A percentile compares a stretch with the other conserved stretches of the same genome.
phyloP scores from a whole-genome alignment of 1,284 basidiomycete species.

The Austroboletus olivaceoglutinosus region DNA sequence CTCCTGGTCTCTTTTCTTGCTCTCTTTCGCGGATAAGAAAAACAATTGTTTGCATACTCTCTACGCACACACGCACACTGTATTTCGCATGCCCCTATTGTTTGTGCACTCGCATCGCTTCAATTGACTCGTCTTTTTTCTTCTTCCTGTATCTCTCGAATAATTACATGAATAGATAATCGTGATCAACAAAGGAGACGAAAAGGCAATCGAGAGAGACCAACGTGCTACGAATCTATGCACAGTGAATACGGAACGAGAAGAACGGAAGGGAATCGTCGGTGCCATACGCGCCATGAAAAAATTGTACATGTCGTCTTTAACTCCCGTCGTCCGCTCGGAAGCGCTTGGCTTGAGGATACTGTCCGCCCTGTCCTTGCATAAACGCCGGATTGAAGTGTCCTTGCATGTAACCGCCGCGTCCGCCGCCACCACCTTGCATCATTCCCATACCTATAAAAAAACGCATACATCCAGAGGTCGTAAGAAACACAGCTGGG shows the following conservation, averaged over 20 bases:
- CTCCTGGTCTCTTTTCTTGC: too few relatives aligned
- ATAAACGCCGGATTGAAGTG: constrained; percentile 76
- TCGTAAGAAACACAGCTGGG: constrained; percentile 44
- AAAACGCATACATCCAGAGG: constrained; percentile 28
- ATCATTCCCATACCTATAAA: constrained; percentile 52
- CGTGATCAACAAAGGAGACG: not conserved
- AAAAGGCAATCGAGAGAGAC: not conserved
- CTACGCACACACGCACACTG: too few relatives aligned
- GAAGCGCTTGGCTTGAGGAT: constrained; percentile 50
- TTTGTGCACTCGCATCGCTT: not conserved
- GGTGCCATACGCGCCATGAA: too few relatives aligned
- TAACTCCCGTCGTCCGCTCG: constrained; percentile 45
- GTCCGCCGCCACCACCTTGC: constrained; percentile 31
- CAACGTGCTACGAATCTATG: not conserved
- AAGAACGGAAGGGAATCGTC: not conserved
- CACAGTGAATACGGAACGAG: not conserved
- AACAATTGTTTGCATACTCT: too few relatives aligned
- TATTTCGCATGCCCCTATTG: too few relatives aligned
- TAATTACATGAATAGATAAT: constrained; percentile 29
- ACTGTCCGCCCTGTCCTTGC: constrained; percentile 45
- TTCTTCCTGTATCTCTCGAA: not conserved
- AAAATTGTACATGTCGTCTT: not conserved
- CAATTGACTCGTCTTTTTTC: too few relatives aligned
- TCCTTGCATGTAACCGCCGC: constrained; percentile 51
- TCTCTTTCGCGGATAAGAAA: too few relatives aligned